Evolutionary conservation across 2,329 filamentous ascomycete genomes (phyloP).

Genomic region (Iodosphaeria phyllophila): DNA sequence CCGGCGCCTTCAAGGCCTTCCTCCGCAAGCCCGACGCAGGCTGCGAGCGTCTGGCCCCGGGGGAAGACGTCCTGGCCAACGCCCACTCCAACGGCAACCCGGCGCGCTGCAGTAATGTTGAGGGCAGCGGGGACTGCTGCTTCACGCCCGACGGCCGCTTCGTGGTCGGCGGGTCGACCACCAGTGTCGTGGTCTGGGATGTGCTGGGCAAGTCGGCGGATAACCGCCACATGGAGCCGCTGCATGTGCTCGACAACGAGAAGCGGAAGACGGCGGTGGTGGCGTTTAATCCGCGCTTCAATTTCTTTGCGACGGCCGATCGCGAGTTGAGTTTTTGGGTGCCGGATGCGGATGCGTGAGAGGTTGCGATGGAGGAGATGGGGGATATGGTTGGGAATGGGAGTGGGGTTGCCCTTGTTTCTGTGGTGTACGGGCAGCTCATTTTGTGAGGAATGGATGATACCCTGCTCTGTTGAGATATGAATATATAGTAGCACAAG

Average conservation of each 20-base stretch:
- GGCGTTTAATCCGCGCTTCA: conserved; percentile 79
- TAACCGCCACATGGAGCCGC: conserved; percentile 42
- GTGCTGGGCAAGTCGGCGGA: conserved; percentile 34
- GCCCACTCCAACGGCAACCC: conserved; percentile 24
- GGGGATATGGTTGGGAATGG: too few relatives aligned
- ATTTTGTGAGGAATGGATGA: too few relatives aligned
- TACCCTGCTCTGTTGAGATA: too few relatives aligned
- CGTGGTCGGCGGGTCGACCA: conserved; percentile 60
- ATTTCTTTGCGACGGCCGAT: conserved; percentile 80
- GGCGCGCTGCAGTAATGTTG: too few relatives aligned
- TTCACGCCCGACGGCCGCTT: conserved; percentile 82
- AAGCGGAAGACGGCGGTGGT: conserved; percentile 50
- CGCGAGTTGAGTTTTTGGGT: conserved; percentile 67
- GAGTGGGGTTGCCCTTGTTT: too few relatives aligned
- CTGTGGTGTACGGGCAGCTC: too few relatives aligned
- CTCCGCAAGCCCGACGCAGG: conserved; percentile 39
- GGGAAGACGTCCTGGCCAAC: conserved; percentile 23
- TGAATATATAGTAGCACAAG: too few relatives aligned
- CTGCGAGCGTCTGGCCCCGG: conserved; percentile 31
- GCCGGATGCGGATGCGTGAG: conserved; percentile 46
- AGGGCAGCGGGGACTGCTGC: conserved; percentile 61
- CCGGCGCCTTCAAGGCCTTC: conserved; percentile 61
- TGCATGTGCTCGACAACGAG: conserved; percentile 44
- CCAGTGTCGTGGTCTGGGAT: conserved; percentile 78
- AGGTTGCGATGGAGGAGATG: too few relatives aligned